Conservation (phyloP, 2,329 filamentous ascomycete genomes). For the Aphanocladium album region DNA sequence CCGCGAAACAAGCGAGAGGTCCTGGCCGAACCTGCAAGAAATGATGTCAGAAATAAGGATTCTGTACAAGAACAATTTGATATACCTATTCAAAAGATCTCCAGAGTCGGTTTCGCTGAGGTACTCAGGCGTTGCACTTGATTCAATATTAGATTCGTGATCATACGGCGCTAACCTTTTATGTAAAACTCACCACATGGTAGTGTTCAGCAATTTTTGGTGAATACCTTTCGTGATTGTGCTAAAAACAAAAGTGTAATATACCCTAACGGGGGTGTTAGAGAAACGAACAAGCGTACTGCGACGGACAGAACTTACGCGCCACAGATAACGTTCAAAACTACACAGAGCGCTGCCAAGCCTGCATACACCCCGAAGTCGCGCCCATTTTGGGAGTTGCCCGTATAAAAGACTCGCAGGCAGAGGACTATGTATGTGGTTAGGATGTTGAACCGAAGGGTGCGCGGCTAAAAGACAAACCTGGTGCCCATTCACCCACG, state of each 20-base stretch:
- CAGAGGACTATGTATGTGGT: too few species aligned
- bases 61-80: too few species aligned
- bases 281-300: neutral
- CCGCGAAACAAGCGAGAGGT: conserved; percentile 1
- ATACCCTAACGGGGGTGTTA: neutral
- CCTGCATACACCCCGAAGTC: too few species aligned
- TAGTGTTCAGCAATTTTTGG: neutral
- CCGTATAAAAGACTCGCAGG: too few species aligned
- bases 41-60: too few species aligned
- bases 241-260: neutral
- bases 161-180: too few species aligned
- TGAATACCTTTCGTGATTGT: neutral
- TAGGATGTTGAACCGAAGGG: too few species aligned
- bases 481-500: neutral
- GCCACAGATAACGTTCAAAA: too few species aligned
- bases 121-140: neutral
- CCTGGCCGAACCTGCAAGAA: neutral
- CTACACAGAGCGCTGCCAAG: too few species aligned
- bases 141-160: too few species aligned
- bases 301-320: neutral
- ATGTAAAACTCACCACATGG: neutral
- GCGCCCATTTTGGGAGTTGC: too few species aligned
- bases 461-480: neutral
- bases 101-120: neutral
- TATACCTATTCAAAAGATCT: neutral